A percentile compares a stretch with the other conserved stretches of the same genome.
phyloP scores from a whole-genome alignment of 805 yeast genomes.

The Hanseniaspora mollemarum region DNA sequence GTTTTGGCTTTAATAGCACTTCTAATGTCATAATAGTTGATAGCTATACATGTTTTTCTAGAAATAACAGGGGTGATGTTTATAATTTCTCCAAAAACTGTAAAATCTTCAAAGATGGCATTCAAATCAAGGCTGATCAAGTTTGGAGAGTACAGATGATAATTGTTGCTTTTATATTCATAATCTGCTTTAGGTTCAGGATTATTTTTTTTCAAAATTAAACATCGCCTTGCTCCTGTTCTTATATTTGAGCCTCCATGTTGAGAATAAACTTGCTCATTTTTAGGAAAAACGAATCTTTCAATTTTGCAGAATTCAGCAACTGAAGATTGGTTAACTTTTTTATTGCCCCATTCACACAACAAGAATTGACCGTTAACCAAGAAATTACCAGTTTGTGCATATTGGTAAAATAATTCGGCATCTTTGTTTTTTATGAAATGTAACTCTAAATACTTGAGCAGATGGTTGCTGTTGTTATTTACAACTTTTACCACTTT shows the following conservation, averaged over 20 bases:
- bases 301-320: constrained; percentile 19
- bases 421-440: constrained; percentile 50
- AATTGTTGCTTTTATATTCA: constrained; percentile 1
- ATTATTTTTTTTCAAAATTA: constrained; percentile 37
- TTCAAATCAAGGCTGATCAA: constrained; percentile 38
- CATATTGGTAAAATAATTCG: constrained; percentile 39
- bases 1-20: constrained; percentile 51
- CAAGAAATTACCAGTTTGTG: constrained; percentile 41
- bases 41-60: constrained; percentile 47
- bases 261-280: constrained; percentile 16
- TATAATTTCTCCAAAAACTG: constrained; percentile 45
- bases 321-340: constrained; percentile 6
- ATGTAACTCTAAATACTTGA: constrained; percentile 36
- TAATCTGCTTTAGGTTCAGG: constrained; percentile 21
- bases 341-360: constrained; percentile 36
- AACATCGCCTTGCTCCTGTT: constrained; percentile 44
- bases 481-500: constrained; percentile 30
- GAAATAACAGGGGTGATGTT: constrained; percentile 60
- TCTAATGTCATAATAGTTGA: constrained; percentile 47
- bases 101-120: constrained; percentile 41
- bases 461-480: constrained; percentile 16
- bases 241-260: constrained; percentile 28
- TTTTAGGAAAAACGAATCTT: constrained; percentile 14
- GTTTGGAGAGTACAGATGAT: constrained; percentile 31
- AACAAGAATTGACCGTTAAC: constrained; percentile 46